Conservation (phyloP, 2,329 filamentous ascomycete genomes). For the Paecilomyces variotii region DNA sequence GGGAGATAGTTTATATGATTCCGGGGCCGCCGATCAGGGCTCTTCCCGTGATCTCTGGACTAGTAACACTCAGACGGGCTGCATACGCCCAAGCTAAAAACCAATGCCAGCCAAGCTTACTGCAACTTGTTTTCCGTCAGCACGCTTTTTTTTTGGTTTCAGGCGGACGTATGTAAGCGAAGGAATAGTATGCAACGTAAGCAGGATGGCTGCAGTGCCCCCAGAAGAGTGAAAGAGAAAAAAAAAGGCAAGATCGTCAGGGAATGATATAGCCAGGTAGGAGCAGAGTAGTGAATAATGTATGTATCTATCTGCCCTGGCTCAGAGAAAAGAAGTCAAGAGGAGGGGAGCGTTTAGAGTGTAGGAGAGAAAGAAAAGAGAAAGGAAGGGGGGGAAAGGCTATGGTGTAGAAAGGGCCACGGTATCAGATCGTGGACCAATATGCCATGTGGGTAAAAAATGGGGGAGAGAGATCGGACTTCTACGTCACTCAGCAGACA, state of each 20-base stretch:
- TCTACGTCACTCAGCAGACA: background rate
- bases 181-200: background rate
- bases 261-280: background rate
- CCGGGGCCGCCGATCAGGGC: background rate
- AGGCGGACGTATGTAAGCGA: background rate
- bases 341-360: background rate
- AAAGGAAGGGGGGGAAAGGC: background rate
- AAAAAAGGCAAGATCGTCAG: background rate
- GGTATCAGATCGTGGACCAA: conserved; percentile 1
- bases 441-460: background rate
- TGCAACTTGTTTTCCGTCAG: background rate
- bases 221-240: background rate
- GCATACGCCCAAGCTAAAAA: background rate
- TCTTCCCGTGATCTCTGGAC: background rate
- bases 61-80: background rate
- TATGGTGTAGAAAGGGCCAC: background rate
- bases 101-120: background rate
- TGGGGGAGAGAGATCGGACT: background rate
- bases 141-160: background rate
- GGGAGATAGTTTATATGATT: background rate
- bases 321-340: background rate
- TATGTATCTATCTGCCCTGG: background rate
- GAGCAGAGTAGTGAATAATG: background rate
- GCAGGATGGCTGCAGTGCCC: background rate
- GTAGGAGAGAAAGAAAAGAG: background rate